Conservation (phyloP, 1,284 basidiomycete species). For the Leucocoprinus gongylophorus region DNA sequence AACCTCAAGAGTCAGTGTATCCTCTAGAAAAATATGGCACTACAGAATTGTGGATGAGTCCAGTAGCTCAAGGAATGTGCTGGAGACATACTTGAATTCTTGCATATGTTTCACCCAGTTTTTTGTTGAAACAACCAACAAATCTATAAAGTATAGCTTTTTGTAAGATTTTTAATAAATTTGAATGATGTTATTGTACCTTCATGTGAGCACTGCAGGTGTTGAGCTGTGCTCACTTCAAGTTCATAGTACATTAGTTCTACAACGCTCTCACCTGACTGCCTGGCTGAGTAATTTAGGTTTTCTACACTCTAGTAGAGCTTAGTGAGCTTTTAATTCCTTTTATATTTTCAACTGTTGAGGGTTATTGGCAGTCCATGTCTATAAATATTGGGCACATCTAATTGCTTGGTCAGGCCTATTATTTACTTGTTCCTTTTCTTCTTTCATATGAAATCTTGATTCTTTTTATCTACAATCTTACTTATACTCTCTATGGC, state of each 20-base stretch:
- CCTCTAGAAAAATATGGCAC: not conserved
- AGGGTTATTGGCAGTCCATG: constrained; percentile 15
- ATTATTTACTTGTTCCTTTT: constrained; percentile 32
- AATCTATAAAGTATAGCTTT: not conserved
- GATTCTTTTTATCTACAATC: constrained; percentile 27
- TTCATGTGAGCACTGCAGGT: not conserved
- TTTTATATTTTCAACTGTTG: not conserved
- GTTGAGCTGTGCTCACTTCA: not conserved
- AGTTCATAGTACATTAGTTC: not conserved
- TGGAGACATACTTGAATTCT: not conserved
- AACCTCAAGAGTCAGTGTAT: not conserved
- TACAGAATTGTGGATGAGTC: not conserved
- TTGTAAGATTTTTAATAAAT: not conserved
- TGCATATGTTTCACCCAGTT: not conserved
- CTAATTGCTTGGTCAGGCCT: constrained; percentile 32
- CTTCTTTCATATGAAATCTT: constrained; percentile 31
- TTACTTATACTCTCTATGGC: constrained; percentile 30
- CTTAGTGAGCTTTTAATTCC: constrained; percentile 3
- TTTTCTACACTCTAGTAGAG: not conserved
- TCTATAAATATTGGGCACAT: constrained; percentile 21
- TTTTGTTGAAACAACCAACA: not conserved
- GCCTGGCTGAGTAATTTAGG: constrained; percentile 3
- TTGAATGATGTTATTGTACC: not conserved
- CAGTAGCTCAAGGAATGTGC: not conserved
- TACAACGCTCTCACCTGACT: constrained; percentile 1